Evolutionary conservation across 192 early-diverging fungal species (phyloP).

Genomic region (Haplosporangium gracile): DNA sequence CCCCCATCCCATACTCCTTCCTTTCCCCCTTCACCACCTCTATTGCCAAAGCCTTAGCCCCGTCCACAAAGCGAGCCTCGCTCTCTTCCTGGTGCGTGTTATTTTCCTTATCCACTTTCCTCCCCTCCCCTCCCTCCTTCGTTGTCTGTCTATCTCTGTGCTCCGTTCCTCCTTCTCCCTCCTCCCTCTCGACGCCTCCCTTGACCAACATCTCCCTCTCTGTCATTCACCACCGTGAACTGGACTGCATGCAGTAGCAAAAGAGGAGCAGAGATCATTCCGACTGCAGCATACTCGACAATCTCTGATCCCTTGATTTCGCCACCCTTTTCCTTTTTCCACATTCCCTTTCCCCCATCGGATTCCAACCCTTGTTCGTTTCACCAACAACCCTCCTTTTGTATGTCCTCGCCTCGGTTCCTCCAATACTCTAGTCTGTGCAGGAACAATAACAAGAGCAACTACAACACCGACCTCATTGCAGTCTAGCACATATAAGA

Average conservation of each 20-base stretch:
- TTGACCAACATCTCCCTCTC: background rate
- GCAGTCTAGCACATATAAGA: background rate
- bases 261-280: background rate
- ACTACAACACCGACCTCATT: background rate
- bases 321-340: background rate
- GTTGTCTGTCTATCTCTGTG: background rate
- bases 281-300: background rate
- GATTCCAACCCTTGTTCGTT: background rate
- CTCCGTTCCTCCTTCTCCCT: background rate
- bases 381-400: background rate
- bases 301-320: background rate
- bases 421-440: background rate
- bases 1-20: background rate
- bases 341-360: conserved; percentile 1
- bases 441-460: background rate
- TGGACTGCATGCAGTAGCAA: background rate
- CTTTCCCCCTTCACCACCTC: conserved; percentile 2
- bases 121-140: background rate
- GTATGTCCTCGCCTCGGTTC: conserved; percentile 1
- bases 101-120: background rate
- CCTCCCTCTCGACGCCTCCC: background rate
- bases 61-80: conserved; percentile 4
- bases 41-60: background rate
- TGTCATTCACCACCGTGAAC: background rate
- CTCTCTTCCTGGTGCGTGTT: background rate